Evolutionary conservation across 2,329 filamentous ascomycete species (phyloP), one percentile per base, ranked within the genome.

Genomic region (Dothistroma pini): DNA sequence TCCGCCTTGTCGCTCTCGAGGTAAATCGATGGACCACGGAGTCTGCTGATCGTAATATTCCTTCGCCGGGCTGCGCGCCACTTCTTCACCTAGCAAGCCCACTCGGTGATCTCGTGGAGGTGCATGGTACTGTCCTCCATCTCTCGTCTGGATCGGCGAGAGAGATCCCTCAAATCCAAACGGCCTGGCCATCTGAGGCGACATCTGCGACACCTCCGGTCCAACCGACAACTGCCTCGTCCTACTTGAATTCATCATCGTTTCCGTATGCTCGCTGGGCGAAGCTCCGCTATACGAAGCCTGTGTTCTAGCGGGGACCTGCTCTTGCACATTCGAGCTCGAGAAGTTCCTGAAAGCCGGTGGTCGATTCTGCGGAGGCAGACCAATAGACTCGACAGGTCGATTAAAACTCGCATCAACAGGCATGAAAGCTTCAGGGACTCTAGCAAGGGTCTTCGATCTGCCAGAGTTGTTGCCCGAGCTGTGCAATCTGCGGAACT

Each of bases 1-100:
- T 11, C 48, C 48, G 16, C 16, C 48, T 51, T 25, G 48, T 29
- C 48, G 21, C 11, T 19, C 19, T 3, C 48, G 48, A 51, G 69
- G 68, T 34, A 72, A n/a, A 8, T 58, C 60, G 22, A 71, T 62
- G 10, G 68, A 55, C 66, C 66, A 73, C 6, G 70, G 69, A 1
- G 67, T 69, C 56, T 72, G 70, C 58, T 73, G 71, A 38, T 70
- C 68, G 9, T 58, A 49, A 51, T 71, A 69, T 25, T 68, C 63
- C 31, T 63, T 63, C 0, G 69, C 69, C 2, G 71, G 68, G 50
- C 62, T 67, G 19, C 69, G 65, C 12, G 65, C 66, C 29, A 66
- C 59, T 31, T 67, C 65, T 16, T 67, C 58, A 1, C 62, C 62
- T n/a, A 65, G 63, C 1, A 67, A 68, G 34, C 61, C 60, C n/a